Evolutionary conservation across 768 basidiomycete species (phyloP).

Genomic region (Leccinum longicurvipes): DNA sequence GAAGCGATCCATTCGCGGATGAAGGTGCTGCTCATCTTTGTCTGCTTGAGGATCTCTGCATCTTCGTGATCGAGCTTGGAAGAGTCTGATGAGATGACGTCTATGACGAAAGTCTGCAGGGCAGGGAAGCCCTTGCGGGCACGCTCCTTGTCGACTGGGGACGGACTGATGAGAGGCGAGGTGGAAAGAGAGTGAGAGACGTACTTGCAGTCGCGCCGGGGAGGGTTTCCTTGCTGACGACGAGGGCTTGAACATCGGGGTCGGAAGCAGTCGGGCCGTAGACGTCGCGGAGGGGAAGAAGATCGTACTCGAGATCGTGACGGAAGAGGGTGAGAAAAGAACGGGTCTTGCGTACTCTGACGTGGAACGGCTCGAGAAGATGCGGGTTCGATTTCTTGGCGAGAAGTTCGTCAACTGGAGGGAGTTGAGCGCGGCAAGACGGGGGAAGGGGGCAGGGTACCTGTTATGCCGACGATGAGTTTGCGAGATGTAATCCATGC

Average conservation of each 20-base stretch:
- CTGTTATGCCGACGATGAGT: slow-evolving; percentile 87
- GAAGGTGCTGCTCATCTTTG: slow-evolving; percentile 93
- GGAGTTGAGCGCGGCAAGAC: slow-evolving; percentile 10
- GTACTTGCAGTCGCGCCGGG: slow-evolving; percentile 72
- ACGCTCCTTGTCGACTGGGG: slow-evolving; percentile 62
- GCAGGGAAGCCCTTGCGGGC: slow-evolving; percentile 51
- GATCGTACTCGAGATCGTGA: slow-evolving; percentile 58
- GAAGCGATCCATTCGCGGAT: slow-evolving; percentile 83
- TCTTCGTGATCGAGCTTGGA: slow-evolving; percentile 62
- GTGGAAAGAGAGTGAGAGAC: slow-evolving; percentile 10
- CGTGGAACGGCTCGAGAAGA: slow-evolving; percentile 58
- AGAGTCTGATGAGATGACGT: slow-evolving; percentile 77
- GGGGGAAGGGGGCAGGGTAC: slow-evolving; percentile 36
- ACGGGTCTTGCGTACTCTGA: slow-evolving; percentile 57
- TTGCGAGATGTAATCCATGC: slow-evolving; percentile 77
- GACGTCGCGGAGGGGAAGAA: slow-evolving; percentile 78
- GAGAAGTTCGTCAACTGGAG: slow-evolving; percentile 65
- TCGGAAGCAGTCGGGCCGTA: slow-evolving; percentile 91
- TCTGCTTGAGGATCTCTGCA: slow-evolving; percentile 61
- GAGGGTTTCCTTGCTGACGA: slow-evolving; percentile 88
- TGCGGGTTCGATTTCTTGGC: slow-evolving; percentile 67
- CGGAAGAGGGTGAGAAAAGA: slow-evolving; percentile 70
- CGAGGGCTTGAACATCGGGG: slow-evolving; percentile 83
- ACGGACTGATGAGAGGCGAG: not conserved
- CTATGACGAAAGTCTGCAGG: slow-evolving; percentile 74